These are phyloP conservation scores for Speleostelium caveatum DNA, from an alignment of 78 protist species.

Conservation along the genomic window DNA sequence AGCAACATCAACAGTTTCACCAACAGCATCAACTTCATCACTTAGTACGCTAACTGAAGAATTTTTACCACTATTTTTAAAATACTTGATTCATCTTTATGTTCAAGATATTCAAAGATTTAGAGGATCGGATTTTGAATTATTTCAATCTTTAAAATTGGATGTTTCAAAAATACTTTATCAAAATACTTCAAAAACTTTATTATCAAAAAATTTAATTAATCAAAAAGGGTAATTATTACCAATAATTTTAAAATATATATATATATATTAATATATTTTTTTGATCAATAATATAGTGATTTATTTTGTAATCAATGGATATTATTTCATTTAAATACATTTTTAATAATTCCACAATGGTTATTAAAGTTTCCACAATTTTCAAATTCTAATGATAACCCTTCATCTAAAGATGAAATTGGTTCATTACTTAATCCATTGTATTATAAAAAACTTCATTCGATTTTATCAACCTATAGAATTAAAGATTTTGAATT, in stretches of 20 bases:
- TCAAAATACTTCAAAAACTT: not conserved
- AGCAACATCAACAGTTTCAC: not conserved
- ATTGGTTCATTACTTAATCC: slow-evolving; percentile 4
- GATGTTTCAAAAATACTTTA: slow-evolving; percentile 46
- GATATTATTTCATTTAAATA: slow-evolving; percentile 49
- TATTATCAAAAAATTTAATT: not conserved
- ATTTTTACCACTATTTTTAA: slow-evolving; percentile 26
- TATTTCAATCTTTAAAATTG: slow-evolving; percentile 46
- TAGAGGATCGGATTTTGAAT: slow-evolving; percentile 41
- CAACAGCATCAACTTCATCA: slow-evolving; percentile 14
- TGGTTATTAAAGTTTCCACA: slow-evolving; percentile 74
- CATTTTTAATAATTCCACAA: slow-evolving; percentile 50
- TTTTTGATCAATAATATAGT: too few relatives aligned
- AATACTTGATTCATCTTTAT: slow-evolving; percentile 52
- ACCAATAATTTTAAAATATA: too few relatives aligned
- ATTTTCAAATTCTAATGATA: slow-evolving; percentile 15
- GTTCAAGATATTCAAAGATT: slow-evolving; percentile 75
- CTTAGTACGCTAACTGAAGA: slow-evolving; percentile 4
- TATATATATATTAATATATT: too few relatives aligned
- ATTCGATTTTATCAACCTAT: slow-evolving; percentile 17
- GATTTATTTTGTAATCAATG: slow-evolving; percentile 64
- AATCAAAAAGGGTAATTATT: not conserved
- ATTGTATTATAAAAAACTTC: slow-evolving; percentile 67
- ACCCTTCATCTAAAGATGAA: slow-evolving; percentile 37
- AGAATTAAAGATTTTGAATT: slow-evolving; percentile 47